A percentile compares a stretch with the other conserved stretches of the same genome.
phyloP scores from a whole-genome alignment of 768 basidiomycete genomes.

The Lactifluus pinguis region DNA sequence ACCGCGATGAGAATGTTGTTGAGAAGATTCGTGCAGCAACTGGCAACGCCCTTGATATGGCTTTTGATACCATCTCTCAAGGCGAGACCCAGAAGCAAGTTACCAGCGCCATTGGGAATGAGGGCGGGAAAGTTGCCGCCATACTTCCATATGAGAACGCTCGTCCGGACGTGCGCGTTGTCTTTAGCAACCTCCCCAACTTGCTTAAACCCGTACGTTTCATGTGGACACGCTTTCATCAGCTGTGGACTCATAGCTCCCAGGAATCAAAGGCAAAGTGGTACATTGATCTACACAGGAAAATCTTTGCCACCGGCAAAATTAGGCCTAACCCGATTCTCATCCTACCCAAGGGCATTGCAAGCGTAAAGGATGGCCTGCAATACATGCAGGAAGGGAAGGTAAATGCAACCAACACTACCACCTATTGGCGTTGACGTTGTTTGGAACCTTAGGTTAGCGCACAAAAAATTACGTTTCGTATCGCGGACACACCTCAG shows the following conservation, averaged over 20 bases:
- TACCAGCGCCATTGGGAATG: conserved; percentile 8
- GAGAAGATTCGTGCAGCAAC: conserved; percentile 22
- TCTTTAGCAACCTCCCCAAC: not conserved
- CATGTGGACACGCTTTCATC: too few relatives aligned
- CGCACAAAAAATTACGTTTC: conserved; percentile 26
- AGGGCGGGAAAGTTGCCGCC: conserved; percentile 14
- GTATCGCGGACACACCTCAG: conserved; percentile 15
- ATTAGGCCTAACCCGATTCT: conserved; percentile 24
- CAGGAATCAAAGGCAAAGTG: conserved; percentile 19
- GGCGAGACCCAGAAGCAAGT: conserved; percentile 8
- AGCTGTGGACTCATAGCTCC: not conserved
- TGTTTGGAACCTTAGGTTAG: conserved; percentile 14
- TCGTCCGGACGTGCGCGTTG: not conserved
- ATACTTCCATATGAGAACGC: conserved; percentile 7
- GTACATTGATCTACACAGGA: conserved; percentile 20
- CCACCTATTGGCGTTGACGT: not conserved
- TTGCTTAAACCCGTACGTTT: not conserved
- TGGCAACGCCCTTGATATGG: conserved; percentile 15
- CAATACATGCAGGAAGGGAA: conserved; percentile 26
- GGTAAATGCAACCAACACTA: not conserved
- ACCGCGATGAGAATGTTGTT: conserved; percentile 22
- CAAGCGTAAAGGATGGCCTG: conserved; percentile 21
- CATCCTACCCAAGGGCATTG: conserved; percentile 23
- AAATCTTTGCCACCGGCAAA: conserved; percentile 18
- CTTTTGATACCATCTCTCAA: conserved; percentile 19